These are phyloP conservation scores for Penicillium waksmanii DNA, from an alignment of 495 filamentous ascomycete species.

Conservation along the genomic window DNA sequence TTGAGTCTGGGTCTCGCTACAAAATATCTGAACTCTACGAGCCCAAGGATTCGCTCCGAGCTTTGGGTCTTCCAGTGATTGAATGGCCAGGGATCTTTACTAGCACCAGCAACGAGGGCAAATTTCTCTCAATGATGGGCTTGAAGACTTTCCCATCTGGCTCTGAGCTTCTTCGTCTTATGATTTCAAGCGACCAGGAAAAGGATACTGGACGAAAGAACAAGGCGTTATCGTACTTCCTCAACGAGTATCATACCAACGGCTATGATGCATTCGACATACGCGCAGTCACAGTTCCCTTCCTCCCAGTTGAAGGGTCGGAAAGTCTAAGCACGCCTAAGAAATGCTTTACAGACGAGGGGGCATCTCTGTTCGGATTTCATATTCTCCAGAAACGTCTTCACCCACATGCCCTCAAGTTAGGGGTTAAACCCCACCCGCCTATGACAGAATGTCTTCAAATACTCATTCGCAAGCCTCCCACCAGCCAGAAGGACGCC, in stretches of 20 bases:
- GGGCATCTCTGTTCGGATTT: conserved; percentile 76
- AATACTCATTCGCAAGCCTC: conserved; percentile 69
- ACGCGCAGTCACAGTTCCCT: conserved; percentile 58
- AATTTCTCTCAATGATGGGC: conserved; percentile 72
- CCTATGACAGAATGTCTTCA: conserved; percentile 74
- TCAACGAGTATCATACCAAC: conserved; percentile 76
- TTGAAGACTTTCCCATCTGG: conserved; percentile 69
- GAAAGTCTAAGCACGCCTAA: conserved; percentile 68
- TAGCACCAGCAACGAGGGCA: conserved; percentile 65
- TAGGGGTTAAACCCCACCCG: conserved; percentile 82
- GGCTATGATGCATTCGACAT: conserved; percentile 68
- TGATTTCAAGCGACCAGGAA: conserved; percentile 61
- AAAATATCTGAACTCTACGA: conserved; percentile 85
- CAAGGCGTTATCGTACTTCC: conserved; percentile 79
- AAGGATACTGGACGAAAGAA: conserved; percentile 59
- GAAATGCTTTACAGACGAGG: conserved; percentile 81
- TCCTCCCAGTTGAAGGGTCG: conserved; percentile 72
- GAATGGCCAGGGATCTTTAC: conserved; percentile 79
- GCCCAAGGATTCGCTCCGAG: conserved; percentile 70
- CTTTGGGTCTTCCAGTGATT: conserved; percentile 74
- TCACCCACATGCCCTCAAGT: conserved; percentile 73
- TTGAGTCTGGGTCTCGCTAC: conserved; percentile 60
- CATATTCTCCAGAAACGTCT: conserved; percentile 73
- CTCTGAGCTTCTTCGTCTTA: conserved; percentile 72
- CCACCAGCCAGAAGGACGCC: conserved; percentile 64